Base-by-base conservation (phyloP, 169 alveolate species). In the Cryptosporidium tyzzeri region DNA sequence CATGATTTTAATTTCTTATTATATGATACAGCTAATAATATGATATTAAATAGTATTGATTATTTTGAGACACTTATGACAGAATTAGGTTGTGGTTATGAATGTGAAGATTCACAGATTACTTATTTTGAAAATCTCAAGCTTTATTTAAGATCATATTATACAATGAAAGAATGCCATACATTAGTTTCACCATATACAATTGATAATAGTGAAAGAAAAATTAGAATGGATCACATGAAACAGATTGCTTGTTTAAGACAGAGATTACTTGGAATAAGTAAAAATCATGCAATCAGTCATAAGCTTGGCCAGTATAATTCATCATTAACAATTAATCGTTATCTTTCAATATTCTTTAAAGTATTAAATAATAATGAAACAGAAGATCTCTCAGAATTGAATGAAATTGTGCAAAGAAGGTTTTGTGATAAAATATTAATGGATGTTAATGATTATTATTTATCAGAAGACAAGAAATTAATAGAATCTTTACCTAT, bases 81-180 rank as follows among this genome's bases (percentile, higher is more conserved):
- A n/a, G 89, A 80, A 65, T 62, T 80, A 26, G 89, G 89, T 45
- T 80, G 89, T 23, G 89, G 89, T 1, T 80, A 80, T 65, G 89
- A 80, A 7, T 35, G 74, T 62, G 80, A 59, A 23, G 74, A 80
- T 37, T 37, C 73, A 62, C 37, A 59, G 31, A 80, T 80, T 29
- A 29, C 39, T 29, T 65, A 80, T 26, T 80, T 61, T 80, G 89
- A 80, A 35, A 62, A 44, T 41, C 62, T 80, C 16, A 80, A 80
- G 48, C 41, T 65, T 45, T 62, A 80, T 41, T 29, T 80, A 26
- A 61, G 75, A 45, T 80, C 89, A 8, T 80, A 29, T 45, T 80
- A 80, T 62, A 41, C 65, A 62, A 80, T 80, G 89, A 80, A 80
- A 33, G 89, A 80, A 29, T 80, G 89, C 48, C 75, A 80, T 65